phyloP scores from a whole-genome alignment of 2,329 filamentous ascomycete species.

The Colletotrichum lindemuthianum region DNA sequence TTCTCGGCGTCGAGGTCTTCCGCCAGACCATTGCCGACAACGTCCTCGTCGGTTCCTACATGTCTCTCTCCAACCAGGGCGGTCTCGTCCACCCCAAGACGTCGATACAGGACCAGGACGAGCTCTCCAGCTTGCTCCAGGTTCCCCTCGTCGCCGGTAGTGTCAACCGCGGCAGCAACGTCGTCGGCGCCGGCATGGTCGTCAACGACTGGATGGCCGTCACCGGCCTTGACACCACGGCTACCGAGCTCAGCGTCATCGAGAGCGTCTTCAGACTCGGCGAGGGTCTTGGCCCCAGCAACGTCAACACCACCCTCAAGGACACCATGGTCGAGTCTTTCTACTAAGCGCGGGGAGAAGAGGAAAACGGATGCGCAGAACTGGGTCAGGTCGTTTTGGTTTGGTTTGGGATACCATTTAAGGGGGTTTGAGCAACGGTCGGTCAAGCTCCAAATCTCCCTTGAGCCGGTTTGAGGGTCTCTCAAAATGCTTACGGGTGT shows the following conservation, averaged over 20 bases:
- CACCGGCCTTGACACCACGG: constrained; percentile 90
- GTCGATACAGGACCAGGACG: constrained; percentile 96
- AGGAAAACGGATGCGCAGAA: constrained; percentile 3
- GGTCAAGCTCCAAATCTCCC: constrained; percentile 15
- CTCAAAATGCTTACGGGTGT: constrained; percentile 17
- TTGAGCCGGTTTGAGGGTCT: constrained; percentile 23
- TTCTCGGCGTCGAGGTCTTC: constrained; percentile 89
- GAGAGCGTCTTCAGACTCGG: constrained; percentile 96
- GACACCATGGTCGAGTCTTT: constrained; percentile 99
- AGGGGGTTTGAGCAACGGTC: constrained; percentile 29
- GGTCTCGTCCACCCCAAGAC: constrained; percentile 98
- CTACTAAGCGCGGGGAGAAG: constrained; percentile 69
- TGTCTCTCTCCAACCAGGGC: constrained; percentile 94
- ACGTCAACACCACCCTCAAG: constrained; percentile 87
- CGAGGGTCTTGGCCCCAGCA: constrained; percentile 82
- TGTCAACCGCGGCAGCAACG: constrained; percentile 91
- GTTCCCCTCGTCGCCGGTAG: constrained; percentile 94
- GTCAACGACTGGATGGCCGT: constrained; percentile 97
- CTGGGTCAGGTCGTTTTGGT: constrained; percentile 26
- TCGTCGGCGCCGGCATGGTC: constrained; percentile 97
- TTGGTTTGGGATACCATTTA: constrained; percentile 36
- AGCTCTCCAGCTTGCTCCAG: constrained; percentile 91
- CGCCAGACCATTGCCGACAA: constrained; percentile 97
- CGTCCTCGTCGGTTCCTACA: constrained; percentile 95
- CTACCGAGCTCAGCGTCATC: constrained; percentile 94